These are phyloP conservation scores for Yamadazyma oceani DNA, from an alignment of 1,139 yeast genomes.

Conservation along the genomic window DNA sequence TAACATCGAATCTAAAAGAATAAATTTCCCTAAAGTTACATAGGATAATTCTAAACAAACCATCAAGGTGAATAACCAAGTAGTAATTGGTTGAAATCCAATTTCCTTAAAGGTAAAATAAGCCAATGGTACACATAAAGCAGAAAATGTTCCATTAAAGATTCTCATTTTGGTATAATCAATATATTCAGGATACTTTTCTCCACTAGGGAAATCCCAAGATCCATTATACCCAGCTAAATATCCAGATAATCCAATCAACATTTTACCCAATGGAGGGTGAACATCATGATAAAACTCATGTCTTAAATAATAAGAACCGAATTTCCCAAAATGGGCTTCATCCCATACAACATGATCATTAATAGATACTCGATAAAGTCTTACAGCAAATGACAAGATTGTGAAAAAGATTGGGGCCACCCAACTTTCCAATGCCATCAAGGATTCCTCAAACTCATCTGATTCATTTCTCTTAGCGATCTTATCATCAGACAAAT, in stretches of 20 bases:
- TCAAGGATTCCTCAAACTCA: slow-evolving; percentile 32
- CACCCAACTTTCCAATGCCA: slow-evolving; percentile 33
- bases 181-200: slow-evolving; percentile 51
- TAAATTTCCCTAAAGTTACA: slow-evolving; percentile 67
- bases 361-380: slow-evolving; percentile 52
- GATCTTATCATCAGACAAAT: slow-evolving; percentile 25
- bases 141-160: slow-evolving; percentile 65
- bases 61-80: slow-evolving; percentile 58
- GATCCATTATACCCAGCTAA: slow-evolving; percentile 67
- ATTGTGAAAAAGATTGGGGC: slow-evolving; percentile 51
- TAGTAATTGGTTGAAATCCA: slow-evolving; percentile 46
- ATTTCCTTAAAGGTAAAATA: slow-evolving; percentile 57
- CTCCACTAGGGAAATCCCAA: slow-evolving; percentile 66
- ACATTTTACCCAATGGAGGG: slow-evolving; percentile 97
- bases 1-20: slow-evolving; percentile 70
- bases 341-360: slow-evolving; percentile 67
- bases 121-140: slow-evolving; percentile 62
- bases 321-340: slow-evolving; percentile 89
- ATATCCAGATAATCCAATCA: slow-evolving; percentile 92
- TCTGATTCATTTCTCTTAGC: slow-evolving; percentile 30
- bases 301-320: slow-evolving; percentile 87
- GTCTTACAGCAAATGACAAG: slow-evolving; percentile 50
- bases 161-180: slow-evolving; percentile 62
- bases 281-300: slow-evolving; percentile 97
- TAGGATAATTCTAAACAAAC: slow-evolving; percentile 65